Percentiles rank a stretch among this genome's conserved stretches.
Conservation (phyloP, 1,139 yeast species). For the Taphrina deformans region DNA sequence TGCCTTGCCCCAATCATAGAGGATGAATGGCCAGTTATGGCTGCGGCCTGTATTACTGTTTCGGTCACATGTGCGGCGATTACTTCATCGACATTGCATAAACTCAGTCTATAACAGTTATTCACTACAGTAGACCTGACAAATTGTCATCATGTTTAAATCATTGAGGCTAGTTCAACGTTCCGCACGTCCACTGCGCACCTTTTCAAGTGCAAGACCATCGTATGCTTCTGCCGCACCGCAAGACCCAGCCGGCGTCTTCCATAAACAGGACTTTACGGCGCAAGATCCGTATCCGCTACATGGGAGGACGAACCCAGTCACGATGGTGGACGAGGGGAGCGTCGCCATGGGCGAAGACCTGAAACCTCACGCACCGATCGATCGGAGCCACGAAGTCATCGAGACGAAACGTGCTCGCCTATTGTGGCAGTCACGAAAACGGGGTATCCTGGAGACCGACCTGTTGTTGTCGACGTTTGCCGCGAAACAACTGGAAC, state of each 20-base stretch:
- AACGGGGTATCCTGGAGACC: constrained; percentile 92
- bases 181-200: background rate
- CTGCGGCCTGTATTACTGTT: background rate
- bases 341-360: constrained; percentile 27
- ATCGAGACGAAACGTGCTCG: constrained; percentile 79
- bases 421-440: constrained; percentile 83
- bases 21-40: background rate
- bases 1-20: too few relatives aligned
- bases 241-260: constrained; percentile 27
- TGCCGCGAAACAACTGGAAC: constrained; percentile 68
- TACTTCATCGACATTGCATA: background rate
- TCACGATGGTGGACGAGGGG: constrained; percentile 23
- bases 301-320: constrained; percentile 24
- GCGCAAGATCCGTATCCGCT: constrained; percentile 30
- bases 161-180: background rate
- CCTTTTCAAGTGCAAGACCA: background rate
- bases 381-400: constrained; percentile 57
- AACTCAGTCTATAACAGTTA: background rate
- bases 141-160: background rate
- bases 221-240: background rate
- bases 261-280: constrained; percentile 25
- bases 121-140: too few relatives aligned
- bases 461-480: constrained; percentile 82
- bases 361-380: constrained; percentile 30
- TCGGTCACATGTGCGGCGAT: background rate